These are phyloP conservation scores for Chenopodium suecicum DNA, from an alignment of 148 eudicot species.

Conservation along the genomic window DNA sequence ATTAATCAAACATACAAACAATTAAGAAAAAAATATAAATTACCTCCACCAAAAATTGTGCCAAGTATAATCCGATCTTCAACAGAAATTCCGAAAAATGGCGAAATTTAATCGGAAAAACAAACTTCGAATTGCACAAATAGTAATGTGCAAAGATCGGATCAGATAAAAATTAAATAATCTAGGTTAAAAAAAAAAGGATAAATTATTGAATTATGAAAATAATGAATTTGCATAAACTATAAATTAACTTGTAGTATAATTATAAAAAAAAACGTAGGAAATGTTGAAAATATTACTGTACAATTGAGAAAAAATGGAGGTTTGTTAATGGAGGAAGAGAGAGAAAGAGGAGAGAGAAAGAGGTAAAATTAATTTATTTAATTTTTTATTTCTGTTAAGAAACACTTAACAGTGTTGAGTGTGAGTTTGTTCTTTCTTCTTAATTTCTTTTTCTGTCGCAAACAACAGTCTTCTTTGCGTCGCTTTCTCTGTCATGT, in stretches of 20 bases:
- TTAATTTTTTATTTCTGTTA: constrained; percentile 11
- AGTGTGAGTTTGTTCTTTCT: not conserved
- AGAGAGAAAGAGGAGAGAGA: constrained; percentile 22
- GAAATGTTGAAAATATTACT: constrained; percentile 12
- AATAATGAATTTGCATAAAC: not conserved
- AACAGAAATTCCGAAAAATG: not conserved
- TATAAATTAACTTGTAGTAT: not conserved
- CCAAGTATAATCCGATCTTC: constrained; percentile 5
- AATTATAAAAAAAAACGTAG: not conserved
- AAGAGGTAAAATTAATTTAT: not conserved
- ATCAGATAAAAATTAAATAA: constrained; percentile 27
- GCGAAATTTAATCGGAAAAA: not conserved
- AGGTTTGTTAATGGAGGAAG: constrained; percentile 31
- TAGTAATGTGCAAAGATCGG: constrained; percentile 30
- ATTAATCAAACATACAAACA: not conserved
- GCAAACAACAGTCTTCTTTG: not conserved
- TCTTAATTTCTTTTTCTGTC: not conserved
- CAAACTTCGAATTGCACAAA: constrained; percentile 12
- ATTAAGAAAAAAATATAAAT: not conserved
- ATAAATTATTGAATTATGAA: constrained; percentile 2
- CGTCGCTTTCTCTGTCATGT: constrained; percentile 12
- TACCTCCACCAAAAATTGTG: constrained; percentile 25
- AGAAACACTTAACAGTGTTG: not conserved
- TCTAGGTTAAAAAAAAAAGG: constrained; percentile 23
- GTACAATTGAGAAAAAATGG: constrained; percentile 19